Percentiles rank a stretch among this genome's conserved stretches.
phyloP scores from a whole-genome alignment of 2,329 filamentous ascomycete species.

The Hymenoscyphus albidus region DNA sequence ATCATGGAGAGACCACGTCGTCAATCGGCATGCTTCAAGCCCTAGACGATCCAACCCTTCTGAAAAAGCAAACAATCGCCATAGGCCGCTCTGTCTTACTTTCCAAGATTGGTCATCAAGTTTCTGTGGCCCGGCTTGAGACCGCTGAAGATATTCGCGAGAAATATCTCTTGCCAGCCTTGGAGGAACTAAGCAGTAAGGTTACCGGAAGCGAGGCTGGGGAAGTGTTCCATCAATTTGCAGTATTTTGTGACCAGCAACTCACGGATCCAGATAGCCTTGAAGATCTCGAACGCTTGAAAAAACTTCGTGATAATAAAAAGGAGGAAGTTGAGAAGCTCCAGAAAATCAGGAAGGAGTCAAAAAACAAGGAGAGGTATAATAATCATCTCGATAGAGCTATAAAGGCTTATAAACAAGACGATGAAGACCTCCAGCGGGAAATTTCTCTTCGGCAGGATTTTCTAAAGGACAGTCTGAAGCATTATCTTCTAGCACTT shows the following conservation, averaged over 20 bases:
- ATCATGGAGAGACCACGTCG: slow-evolving; percentile 82
- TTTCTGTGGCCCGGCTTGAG: slow-evolving; percentile 85
- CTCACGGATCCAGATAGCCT: slow-evolving; percentile 79
- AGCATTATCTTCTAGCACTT: slow-evolving; percentile 87
- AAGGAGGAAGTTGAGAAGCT: slow-evolving; percentile 74
- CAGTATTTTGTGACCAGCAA: slow-evolving; percentile 91
- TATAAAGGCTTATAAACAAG: slow-evolving; percentile 85
- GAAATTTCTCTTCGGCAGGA: slow-evolving; percentile 72
- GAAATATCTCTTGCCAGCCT: slow-evolving; percentile 78
- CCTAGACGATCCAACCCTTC: slow-evolving; percentile 57
- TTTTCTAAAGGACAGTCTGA: slow-evolving; percentile 82
- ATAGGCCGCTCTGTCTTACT: slow-evolving; percentile 76
- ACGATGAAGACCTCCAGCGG: slow-evolving; percentile 79
- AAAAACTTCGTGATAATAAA: slow-evolving; percentile 76
- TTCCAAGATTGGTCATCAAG: slow-evolving; percentile 81
- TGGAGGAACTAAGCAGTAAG: slow-evolving; percentile 71
- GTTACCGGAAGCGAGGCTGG: slow-evolving; percentile 70
- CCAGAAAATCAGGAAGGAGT: slow-evolving; percentile 49
- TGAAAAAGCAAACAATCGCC: slow-evolving; percentile 65
- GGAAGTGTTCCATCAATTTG: slow-evolving; percentile 90
- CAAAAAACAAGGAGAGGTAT: slow-evolving; percentile 47
- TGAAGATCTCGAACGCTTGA: slow-evolving; percentile 78
- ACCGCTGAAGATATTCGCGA: slow-evolving; percentile 88
- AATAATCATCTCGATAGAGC: slow-evolving; percentile 64
- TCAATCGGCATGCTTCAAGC: slow-evolving; percentile 86